A percentile compares a stretch with the other conserved stretches of the same genome.
Conservation (phyloP, 1,284 basidiomycete species). For the Ceratobasidium theobromae region DNA sequence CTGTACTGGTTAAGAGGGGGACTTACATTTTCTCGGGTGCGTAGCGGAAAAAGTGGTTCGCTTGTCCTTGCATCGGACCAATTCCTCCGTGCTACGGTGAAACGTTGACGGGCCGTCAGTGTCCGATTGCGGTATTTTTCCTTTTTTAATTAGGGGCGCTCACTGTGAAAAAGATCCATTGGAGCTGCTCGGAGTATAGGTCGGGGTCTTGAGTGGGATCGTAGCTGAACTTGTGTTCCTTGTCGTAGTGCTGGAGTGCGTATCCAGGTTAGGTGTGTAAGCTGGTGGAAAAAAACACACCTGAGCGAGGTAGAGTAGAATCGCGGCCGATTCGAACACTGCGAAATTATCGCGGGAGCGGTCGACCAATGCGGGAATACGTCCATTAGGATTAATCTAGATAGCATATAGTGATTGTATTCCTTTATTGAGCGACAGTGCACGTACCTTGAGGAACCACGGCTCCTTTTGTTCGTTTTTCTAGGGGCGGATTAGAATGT, state of each 20-base stretch:
- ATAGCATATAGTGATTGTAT: not conserved
- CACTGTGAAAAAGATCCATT: conserved; percentile 79
- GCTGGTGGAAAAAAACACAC: not conserved
- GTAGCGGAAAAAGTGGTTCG: conserved; percentile 57
- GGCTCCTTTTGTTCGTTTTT: conserved; percentile 58
- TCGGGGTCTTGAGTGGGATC: conserved; percentile 49
- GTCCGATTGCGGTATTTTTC: no score
- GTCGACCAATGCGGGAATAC: conserved; percentile 62
- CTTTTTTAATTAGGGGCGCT: no score
- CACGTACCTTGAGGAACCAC: conserved; percentile 55
- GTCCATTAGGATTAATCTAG: conserved; percentile 64
- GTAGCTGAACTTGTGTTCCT: conserved; percentile 56
- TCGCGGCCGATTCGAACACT: conserved; percentile 70
- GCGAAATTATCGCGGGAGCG: conserved; percentile 53
- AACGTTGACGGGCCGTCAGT: not conserved
- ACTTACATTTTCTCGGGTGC: conserved; percentile 56
- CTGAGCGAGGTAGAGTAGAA: conserved; percentile 64
- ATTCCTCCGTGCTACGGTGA: conserved; percentile 40
- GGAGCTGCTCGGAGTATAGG: conserved; percentile 59
- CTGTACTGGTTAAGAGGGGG: not conserved
- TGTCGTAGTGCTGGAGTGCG: conserved; percentile 52
- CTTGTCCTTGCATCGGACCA: conserved; percentile 76
- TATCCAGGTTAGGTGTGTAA: not conserved
- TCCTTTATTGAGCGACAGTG: not conserved
- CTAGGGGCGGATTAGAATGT: conserved; percentile 11